Evolutionary conservation across 1,284 basidiomycete genomes (phyloP).

Genomic region (Violaceomyces palustris): DNA sequence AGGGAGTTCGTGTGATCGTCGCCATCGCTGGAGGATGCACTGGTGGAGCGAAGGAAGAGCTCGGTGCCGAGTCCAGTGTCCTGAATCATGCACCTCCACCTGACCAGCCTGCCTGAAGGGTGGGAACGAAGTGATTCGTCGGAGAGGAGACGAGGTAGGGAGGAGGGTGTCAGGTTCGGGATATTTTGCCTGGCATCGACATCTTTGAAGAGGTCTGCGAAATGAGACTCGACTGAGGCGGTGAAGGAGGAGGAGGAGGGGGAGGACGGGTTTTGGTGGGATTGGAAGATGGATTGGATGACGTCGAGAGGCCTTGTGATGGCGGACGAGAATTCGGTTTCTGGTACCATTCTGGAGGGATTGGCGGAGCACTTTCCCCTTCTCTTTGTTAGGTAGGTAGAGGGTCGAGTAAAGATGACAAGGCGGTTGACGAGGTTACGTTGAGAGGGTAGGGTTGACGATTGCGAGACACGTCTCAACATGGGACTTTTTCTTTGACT

Average conservation of each 20-base stretch:
- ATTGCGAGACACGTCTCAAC: no score
- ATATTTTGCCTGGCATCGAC: constrained; percentile 23
- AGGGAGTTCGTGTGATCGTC: constrained; percentile 33
- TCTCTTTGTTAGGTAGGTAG: no score
- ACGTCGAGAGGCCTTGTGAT: constrained; percentile 26
- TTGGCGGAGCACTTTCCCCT: no score
- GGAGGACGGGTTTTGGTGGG: constrained; percentile 15
- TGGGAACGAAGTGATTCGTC: no score
- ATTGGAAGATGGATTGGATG: constrained; percentile 22
- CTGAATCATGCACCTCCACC: constrained; percentile 53
- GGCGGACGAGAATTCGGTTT: constrained; percentile 28
- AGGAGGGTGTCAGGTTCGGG: constrained; percentile 9
- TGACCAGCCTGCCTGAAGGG: constrained; percentile 31
- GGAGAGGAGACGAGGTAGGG: no score
- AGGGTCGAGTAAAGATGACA: no score
- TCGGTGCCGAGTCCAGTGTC: constrained; percentile 52
- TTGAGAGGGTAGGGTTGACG: no score
- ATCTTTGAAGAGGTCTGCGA: constrained; percentile 16
- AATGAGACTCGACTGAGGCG: constrained; percentile 21
- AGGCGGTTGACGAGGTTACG: no score
- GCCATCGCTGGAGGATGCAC: constrained; percentile 9
- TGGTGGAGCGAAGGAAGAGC: constrained; percentile 35
- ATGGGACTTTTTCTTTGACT: no score
- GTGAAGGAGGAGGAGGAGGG: constrained; percentile 13
- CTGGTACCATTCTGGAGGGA: constrained; percentile 22